A percentile compares a stretch with the other conserved stretches of the same genome.
These are phyloP conservation scores for Warburgia ugandensis DNA, from an alignment of 164 flowering plant species.

Conservation along the genomic window DNA sequence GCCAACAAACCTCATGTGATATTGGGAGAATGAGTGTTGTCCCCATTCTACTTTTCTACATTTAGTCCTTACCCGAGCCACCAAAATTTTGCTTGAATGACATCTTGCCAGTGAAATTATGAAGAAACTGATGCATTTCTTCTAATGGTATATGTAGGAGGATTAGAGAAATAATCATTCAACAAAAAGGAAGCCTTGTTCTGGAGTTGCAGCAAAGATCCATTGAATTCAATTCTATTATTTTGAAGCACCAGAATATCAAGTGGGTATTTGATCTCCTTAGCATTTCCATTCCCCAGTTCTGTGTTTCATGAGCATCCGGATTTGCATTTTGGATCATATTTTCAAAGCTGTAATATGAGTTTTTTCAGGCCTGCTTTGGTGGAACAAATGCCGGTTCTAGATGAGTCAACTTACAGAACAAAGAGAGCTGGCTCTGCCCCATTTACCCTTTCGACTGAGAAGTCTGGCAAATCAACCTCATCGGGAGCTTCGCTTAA, in stretches of 20 bases:
- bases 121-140: neutral
- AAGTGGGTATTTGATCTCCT: slow-evolving; percentile 33
- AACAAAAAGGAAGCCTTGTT: slow-evolving; percentile 73
- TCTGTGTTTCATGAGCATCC: neutral
- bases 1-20: too few species aligned
- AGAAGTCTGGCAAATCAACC: slow-evolving; percentile 13
- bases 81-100: too few species aligned
- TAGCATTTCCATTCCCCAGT: neutral
- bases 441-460: slow-evolving; percentile 39
- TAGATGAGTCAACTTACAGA: slow-evolving; percentile 84
- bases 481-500: slow-evolving; percentile 46
- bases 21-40: too few species aligned
- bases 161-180: slow-evolving; percentile 48
- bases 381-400: slow-evolving; percentile 96
- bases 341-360: neutral
- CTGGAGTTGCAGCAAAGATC: slow-evolving; percentile 98
- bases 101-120: too few species aligned
- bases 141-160: slow-evolving; percentile 45
- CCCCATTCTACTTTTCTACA: too few species aligned
- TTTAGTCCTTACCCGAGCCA: too few species aligned
- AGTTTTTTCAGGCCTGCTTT: slow-evolving; percentile 52
- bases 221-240: slow-evolving; percentile 75
- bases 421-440: slow-evolving; percentile 72
- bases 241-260: slow-evolving; percentile 83
- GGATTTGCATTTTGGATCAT: too few species aligned